Evolutionary conservation across 306 rosid genomes (phyloP), one percentile per base, ranked within the genome.

Genomic region (Senna siamea): DNA sequence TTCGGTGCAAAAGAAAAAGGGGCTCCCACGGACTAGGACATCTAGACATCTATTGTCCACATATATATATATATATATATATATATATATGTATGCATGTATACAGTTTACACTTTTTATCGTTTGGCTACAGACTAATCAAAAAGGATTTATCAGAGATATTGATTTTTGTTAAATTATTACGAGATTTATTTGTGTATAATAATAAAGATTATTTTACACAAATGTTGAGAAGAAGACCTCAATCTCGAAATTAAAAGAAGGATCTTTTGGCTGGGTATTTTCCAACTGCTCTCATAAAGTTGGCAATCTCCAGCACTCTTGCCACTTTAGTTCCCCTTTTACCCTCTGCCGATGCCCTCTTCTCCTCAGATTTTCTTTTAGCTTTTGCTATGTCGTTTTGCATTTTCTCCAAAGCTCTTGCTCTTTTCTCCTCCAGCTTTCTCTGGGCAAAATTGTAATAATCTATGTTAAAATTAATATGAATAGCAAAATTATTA

Each of bases 211-310:
- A n/a, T n/a, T n/a, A n/a, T n/a, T n/a, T n/a, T n/a, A n/a, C n/a
- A n/a, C n/a, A n/a, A n/a, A n/a, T n/a, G n/a, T n/a, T n/a, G n/a
- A n/a, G n/a, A n/a, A n/a, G n/a, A n/a, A n/a, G n/a, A n/a, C n/a
- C n/a, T n/a, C n/a, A n/a, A n/a, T n/a, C n/a, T n/a, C n/a, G n/a
- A n/a, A n/a, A n/a, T 85, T 71, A 83, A 69, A 94, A 94, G 90
- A 94, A 86, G 69, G 99, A 92, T 60, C 90, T 87, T 68, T 94
- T 94, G 37, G 81, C 87, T 7, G 99, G 99, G 52, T 94, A 79
- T 79, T 94, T 89, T 72, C 99, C 97, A 72, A 94, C 97, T 10
- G 96, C 96, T 84, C 84, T 89, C 99, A 92, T 94, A 47, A 94
- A 83, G 61, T 80, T 80, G 77, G 93, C 85, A 50, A 92, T 77